phyloP scores from a whole-genome alignment of 2,329 filamentous ascomycete genomes.

The Penicillium sp. region DNA sequence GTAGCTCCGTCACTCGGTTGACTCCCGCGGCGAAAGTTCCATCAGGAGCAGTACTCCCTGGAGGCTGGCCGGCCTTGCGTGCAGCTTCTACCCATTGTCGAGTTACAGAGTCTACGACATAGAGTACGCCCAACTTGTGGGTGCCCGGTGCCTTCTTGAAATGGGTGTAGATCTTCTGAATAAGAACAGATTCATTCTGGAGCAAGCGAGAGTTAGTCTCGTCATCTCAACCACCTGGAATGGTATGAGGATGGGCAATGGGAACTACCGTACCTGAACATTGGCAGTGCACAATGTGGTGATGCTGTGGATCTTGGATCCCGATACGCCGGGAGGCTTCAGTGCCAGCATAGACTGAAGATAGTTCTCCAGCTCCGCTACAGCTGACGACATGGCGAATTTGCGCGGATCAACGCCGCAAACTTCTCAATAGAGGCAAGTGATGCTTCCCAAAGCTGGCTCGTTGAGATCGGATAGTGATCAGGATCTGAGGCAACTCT shows the following conservation, averaged over 20 bases:
- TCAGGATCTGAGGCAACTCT: too few relatives aligned
- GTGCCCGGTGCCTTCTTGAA: slow-evolving; percentile 92
- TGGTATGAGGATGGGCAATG: slow-evolving; percentile 1
- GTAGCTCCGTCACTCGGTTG: slow-evolving; percentile 91
- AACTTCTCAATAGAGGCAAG: background rate
- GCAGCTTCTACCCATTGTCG: slow-evolving; percentile 98
- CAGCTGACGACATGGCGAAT: slow-evolving; percentile 68
- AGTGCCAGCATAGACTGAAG: slow-evolving; percentile 87
- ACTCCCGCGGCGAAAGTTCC: slow-evolving; percentile 94
- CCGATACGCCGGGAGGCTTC: slow-evolving; percentile 91
- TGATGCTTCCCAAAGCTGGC: background rate
- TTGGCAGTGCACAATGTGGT: slow-evolving; percentile 85
- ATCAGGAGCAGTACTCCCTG: slow-evolving; percentile 76
- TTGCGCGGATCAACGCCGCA: slow-evolving; percentile 8
- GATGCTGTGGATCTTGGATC: slow-evolving; percentile 83
- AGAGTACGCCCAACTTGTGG: slow-evolving; percentile 97
- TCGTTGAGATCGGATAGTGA: background rate
- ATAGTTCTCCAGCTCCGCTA: slow-evolving; percentile 85
- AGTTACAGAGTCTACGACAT: slow-evolving; percentile 99
- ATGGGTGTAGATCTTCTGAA: slow-evolving; percentile 94
- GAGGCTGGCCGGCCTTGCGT: slow-evolving; percentile 76
- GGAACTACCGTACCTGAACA: slow-evolving; percentile 67
- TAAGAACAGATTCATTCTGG: slow-evolving; percentile 89
- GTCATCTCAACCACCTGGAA: too few relatives aligned
- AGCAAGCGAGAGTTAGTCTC: slow-evolving; percentile 29